These are phyloP conservation scores for Auriscalpium microsporum DNA, from an alignment of 768 basidiomycete genomes.

Conservation along the genomic window DNA sequence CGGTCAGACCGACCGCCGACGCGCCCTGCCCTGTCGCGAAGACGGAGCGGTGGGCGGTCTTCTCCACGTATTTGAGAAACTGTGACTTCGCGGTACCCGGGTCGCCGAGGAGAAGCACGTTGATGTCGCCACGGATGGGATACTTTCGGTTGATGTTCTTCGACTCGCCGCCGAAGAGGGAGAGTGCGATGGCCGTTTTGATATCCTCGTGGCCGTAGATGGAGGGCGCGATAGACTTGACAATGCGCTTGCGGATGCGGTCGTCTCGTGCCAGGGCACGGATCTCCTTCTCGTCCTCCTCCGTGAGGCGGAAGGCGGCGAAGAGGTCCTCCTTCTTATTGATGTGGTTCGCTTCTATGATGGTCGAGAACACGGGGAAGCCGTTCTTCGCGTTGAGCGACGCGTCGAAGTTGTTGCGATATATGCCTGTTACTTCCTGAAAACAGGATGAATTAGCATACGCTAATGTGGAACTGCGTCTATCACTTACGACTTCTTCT, in stretches of 20 bases:
- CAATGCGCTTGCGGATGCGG: slow-evolving; percentile 91
- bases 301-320: slow-evolving; percentile 94
- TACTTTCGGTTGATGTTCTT: slow-evolving; percentile 98
- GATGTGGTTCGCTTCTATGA: slow-evolving; percentile 96
- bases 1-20: slow-evolving; percentile 95
- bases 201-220: slow-evolving; percentile 99
- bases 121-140: slow-evolving; percentile 95
- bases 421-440: slow-evolving; percentile 95
- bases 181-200: slow-evolving; percentile 93
- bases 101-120: slow-evolving; percentile 91
- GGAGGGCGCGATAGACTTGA: slow-evolving; percentile 97
- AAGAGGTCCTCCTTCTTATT: slow-evolving; percentile 99
- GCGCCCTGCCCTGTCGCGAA: slow-evolving; percentile 99
- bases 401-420: slow-evolving; percentile 98
- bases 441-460: slow-evolving; percentile 1
- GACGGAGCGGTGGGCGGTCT: slow-evolving; percentile 95
- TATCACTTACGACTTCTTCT: slow-evolving; percentile 77
- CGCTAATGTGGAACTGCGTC: neutral
- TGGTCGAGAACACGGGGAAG: slow-evolving; percentile 97
- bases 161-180: slow-evolving; percentile 86
- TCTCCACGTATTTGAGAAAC: slow-evolving; percentile 97
- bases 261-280: slow-evolving; percentile 81
- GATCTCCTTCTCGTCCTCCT: slow-evolving; percentile 94
- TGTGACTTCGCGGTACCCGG: slow-evolving; percentile 99
- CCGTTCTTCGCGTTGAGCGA: slow-evolving; percentile 98